Percentiles rank a stretch among this genome's conserved stretches.
These are phyloP conservation scores for Hirsutella rhossiliensis DNA, from an alignment of 2,329 filamentous ascomycete genomes.

Conservation along the genomic window DNA sequence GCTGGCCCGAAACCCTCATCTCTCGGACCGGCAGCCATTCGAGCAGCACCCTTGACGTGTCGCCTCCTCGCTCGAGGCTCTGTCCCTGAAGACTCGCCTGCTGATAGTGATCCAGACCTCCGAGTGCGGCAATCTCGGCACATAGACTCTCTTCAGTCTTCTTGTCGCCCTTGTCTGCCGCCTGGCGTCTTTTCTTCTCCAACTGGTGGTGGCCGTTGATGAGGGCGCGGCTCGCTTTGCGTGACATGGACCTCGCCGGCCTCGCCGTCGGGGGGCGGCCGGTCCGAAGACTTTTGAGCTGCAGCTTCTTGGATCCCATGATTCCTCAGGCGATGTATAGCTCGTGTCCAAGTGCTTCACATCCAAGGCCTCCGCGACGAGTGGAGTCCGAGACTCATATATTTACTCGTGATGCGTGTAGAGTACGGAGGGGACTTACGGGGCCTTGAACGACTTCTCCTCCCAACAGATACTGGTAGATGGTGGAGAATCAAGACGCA, in stretches of 20 bases:
- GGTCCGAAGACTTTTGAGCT: constrained; percentile 29
- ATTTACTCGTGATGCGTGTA: no score
- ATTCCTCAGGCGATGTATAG: neutral
- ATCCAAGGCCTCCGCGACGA: no score
- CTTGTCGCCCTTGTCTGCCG: constrained; percentile 38
- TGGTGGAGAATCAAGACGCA: no score
- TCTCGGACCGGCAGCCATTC: constrained; percentile 40
- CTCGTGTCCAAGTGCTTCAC: neutral
- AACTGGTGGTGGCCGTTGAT: constrained; percentile 56
- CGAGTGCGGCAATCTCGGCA: constrained; percentile 42
- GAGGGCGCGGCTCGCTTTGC: constrained; percentile 50
- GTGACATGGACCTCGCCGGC: constrained; percentile 44
- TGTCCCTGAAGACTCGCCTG: constrained; percentile 58
- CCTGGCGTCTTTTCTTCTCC: constrained; percentile 49
- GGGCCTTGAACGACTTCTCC: no score
- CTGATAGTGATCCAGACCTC: constrained; percentile 53
- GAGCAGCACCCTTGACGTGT: constrained; percentile 52
- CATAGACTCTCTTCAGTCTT: constrained; percentile 31
- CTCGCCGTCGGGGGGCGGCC: constrained; percentile 46
- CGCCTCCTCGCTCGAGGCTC: constrained; percentile 51
- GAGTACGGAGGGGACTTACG: no score
- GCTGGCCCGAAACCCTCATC: constrained; percentile 11
- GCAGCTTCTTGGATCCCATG: constrained; percentile 36
- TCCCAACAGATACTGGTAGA: no score
- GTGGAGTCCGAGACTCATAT: no score